phyloP scores from a whole-genome alignment of 164 flowering plant species.

The Echeveria elegans region DNA sequence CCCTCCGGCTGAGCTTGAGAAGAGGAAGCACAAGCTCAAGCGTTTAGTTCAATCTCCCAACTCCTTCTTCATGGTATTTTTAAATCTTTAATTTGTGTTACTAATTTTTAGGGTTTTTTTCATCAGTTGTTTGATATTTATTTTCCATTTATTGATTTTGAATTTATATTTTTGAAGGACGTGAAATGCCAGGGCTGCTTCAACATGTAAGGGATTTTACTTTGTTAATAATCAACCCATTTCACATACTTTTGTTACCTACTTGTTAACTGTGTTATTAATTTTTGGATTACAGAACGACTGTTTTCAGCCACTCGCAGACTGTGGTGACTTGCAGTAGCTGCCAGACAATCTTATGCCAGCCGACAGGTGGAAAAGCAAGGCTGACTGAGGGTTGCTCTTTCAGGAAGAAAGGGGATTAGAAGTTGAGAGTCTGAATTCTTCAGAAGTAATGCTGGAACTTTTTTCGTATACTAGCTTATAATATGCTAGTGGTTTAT shows the following conservation, averaged over 20 bases:
- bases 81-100: not conserved
- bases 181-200: slow-evolving; percentile 15
- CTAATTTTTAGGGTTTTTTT: not conserved
- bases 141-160: not conserved
- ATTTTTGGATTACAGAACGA: slow-evolving; percentile 9
- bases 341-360: slow-evolving; percentile 17
- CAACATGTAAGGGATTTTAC: slow-evolving; percentile 8
- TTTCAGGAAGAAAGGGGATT: slow-evolving; percentile 22
- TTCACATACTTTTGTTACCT: too few species aligned
- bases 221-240: too few species aligned
- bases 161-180: not conserved
- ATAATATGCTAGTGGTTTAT: not conserved
- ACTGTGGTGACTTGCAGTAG: slow-evolving; percentile 12
- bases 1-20: slow-evolving; percentile 15
- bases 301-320: slow-evolving; percentile 14
- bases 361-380: slow-evolving; percentile 20
- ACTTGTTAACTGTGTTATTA: not conserved
- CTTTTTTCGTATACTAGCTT: not conserved
- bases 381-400: slow-evolving; percentile 25
- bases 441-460: not conserved
- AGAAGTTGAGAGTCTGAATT: not conserved
- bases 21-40: slow-evolving; percentile 16
- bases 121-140: not conserved
- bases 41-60: slow-evolving; percentile 15
- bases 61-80: slow-evolving; percentile 11